phyloP scores from a whole-genome alignment of 208 protist genomes.

The Phytomonas sp. region DNA sequence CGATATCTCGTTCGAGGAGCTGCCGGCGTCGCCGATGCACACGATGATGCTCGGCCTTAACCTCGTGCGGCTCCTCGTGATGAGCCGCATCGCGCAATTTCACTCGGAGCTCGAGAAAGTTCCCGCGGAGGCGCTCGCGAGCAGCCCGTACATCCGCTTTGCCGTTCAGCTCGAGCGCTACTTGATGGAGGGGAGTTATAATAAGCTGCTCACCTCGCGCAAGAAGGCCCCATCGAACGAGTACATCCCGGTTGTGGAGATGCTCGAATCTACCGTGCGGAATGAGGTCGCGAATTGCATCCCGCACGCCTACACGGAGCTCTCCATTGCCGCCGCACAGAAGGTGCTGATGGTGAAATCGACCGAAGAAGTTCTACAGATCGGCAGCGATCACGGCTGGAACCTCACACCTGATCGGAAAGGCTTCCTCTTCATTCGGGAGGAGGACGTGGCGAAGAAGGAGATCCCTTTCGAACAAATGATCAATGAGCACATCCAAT shows the following conservation, averaged over 20 bases:
- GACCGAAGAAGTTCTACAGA: slow-evolving; percentile 50
- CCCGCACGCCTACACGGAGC: slow-evolving; percentile 67
- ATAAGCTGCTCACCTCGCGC: slow-evolving; percentile 83
- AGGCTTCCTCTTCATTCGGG: slow-evolving; percentile 66
- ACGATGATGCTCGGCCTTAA: slow-evolving; percentile 86
- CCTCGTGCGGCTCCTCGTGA: slow-evolving; percentile 80
- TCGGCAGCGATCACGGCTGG: slow-evolving; percentile 59
- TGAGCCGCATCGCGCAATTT: slow-evolving; percentile 85
- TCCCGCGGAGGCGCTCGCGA: slow-evolving; percentile 51
- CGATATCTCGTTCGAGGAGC: slow-evolving; percentile 51
- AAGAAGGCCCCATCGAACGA: slow-evolving; percentile 84
- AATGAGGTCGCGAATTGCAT: slow-evolving; percentile 87
- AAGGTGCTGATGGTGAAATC: slow-evolving; percentile 84
- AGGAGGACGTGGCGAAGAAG: slow-evolving; percentile 60
- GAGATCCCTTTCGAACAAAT: slow-evolving; percentile 80
- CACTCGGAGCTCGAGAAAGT: slow-evolving; percentile 92
- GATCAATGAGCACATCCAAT: slow-evolving; percentile 66
- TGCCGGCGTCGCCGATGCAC: slow-evolving; percentile 62
- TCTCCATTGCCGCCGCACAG: slow-evolving; percentile 70
- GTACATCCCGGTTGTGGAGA: slow-evolving; percentile 85
- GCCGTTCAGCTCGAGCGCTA: slow-evolving; percentile 85
- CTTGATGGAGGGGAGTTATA: slow-evolving; percentile 92
- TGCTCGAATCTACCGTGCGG: slow-evolving; percentile 85
- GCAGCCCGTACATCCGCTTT: slow-evolving; percentile 78
- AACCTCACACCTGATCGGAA: slow-evolving; percentile 30